Evolutionary conservation across 2,329 filamentous ascomycete species (phyloP).

Genomic region (Fusarium lateritium): DNA sequence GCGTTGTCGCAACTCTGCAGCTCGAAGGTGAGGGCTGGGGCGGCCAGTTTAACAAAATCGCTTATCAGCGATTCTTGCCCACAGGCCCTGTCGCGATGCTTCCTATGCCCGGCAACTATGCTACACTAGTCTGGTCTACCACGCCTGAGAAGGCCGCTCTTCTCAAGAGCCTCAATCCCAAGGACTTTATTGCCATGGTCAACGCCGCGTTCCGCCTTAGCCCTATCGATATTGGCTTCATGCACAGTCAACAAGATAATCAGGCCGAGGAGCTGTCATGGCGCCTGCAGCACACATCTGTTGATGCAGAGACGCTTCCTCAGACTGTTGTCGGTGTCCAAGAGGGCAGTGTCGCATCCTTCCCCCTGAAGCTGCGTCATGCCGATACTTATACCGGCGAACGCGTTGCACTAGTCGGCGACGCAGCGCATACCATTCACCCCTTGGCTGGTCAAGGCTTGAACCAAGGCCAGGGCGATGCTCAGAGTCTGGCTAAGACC

Average conservation of each 20-base stretch:
- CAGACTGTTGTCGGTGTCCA: conserved; percentile 80
- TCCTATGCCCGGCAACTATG: conserved; percentile 85
- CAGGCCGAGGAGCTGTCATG: conserved; percentile 86
- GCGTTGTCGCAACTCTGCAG: conserved; percentile 89
- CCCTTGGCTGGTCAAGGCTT: conserved; percentile 95
- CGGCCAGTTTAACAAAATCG: conserved; percentile 74
- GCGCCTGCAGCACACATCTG: conserved; percentile 80
- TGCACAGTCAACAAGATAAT: conserved; percentile 74
- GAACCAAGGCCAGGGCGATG: conserved; percentile 93
- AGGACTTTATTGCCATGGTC: conserved; percentile 87
- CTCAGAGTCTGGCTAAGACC: conserved; percentile 80
- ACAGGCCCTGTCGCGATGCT: conserved; percentile 93
- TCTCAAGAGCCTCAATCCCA: conserved; percentile 80
- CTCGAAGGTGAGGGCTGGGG: conserved; percentile 74
- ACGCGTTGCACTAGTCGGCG: conserved; percentile 91
- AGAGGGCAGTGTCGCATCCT: conserved; percentile 85
- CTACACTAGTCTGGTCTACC: conserved; percentile 95
- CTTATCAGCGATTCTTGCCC: conserved; percentile 95
- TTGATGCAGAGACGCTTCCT: conserved; percentile 71
- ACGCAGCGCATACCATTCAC: conserved; percentile 95
- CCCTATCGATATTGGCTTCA: conserved; percentile 84
- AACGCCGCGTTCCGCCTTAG: conserved; percentile 92
- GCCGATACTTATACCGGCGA: conserved; percentile 94
- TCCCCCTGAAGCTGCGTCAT: conserved; percentile 91
- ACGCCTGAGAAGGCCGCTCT: conserved; percentile 83